A percentile compares a stretch with the other conserved stretches of the same genome.
Conservation (phyloP, 2,329 filamentous ascomycete species). For the Aspergillus cejpii region DNA sequence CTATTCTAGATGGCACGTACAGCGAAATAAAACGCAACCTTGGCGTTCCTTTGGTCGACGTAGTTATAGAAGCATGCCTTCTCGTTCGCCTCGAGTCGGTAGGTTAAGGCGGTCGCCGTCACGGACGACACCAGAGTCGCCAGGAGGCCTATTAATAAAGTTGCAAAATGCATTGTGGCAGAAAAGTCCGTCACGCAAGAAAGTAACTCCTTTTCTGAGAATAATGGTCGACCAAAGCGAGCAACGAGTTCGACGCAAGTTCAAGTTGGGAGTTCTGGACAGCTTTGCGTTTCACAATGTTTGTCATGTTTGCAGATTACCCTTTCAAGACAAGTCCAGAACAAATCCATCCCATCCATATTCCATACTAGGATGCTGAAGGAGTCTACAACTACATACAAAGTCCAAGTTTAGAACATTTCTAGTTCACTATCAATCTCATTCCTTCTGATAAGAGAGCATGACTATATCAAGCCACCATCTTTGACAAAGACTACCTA, state of each 20-base stretch:
- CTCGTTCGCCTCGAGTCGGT: conserved; percentile 83
- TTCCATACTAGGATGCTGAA: too few species aligned
- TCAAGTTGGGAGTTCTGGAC: conserved; percentile 28
- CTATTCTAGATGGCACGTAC: conserved; percentile 49
- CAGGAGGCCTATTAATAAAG: conserved; percentile 60
- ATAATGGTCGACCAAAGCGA: conserved; percentile 11
- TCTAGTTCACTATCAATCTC: too few species aligned
- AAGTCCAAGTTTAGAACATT: too few species aligned
- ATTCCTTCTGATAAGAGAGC: too few species aligned
- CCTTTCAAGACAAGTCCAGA: neutral
- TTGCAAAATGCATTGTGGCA: conserved; percentile 57
- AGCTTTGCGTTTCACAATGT: conserved; percentile 27
- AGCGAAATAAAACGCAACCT: conserved; percentile 98
- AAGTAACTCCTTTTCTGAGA: conserved; percentile 8
- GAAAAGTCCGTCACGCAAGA: conserved; percentile 13
- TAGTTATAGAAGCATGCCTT: conserved; percentile 90
- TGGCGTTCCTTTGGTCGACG: conserved; percentile 70
- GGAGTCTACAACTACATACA: too few species aligned
- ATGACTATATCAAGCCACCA: too few species aligned
- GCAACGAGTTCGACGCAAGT: conserved; percentile 11
- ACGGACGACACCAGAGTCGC: conserved; percentile 64
- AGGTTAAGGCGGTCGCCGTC: conserved; percentile 86
- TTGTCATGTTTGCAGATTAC: conserved; percentile 31
- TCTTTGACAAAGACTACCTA: too few species aligned
- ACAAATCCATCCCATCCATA: too few species aligned